phyloP scores from a whole-genome alignment of 1,139 yeast genomes.

The Diutina pseudorugosa region DNA sequence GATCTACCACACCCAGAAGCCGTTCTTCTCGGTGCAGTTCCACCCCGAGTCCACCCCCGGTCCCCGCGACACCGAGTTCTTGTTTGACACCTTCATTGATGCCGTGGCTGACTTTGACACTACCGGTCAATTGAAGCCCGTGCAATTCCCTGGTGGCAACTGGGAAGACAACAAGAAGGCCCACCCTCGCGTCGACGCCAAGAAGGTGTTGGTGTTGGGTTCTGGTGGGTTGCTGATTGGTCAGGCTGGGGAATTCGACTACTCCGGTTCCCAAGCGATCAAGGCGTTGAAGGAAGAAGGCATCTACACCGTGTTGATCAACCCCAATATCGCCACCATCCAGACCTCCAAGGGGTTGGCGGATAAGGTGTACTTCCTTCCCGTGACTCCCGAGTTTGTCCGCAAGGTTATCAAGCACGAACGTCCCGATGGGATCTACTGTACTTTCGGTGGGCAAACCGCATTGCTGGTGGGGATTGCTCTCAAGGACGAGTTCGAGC shows the following conservation, averaged over 20 bases:
- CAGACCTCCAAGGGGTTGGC: slow-evolving; percentile 98
- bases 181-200: slow-evolving; percentile 67
- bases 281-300: slow-evolving; percentile 97
- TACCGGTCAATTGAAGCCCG: slow-evolving; percentile 51
- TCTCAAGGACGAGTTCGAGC: slow-evolving; percentile 88
- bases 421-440: slow-evolving; percentile 93
- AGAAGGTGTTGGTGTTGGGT: slow-evolving; percentile 92
- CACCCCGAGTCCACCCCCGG: slow-evolving; percentile 99
- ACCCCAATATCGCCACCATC: slow-evolving; percentile 96
- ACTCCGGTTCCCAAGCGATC: slow-evolving; percentile 92
- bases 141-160: slow-evolving; percentile 84
- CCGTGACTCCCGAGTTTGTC: slow-evolving; percentile 92
- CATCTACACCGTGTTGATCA: slow-evolving; percentile 85
- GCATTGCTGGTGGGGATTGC: slow-evolving; percentile 93
- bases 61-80: slow-evolving; percentile 96
- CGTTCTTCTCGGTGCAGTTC: slow-evolving; percentile 97
- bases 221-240: slow-evolving; percentile 99
- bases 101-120: slow-evolving; percentile 56
- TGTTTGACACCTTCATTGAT: slow-evolving; percentile 86
- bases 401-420: slow-evolving; percentile 90
- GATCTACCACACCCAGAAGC: slow-evolving; percentile 79
- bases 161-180: slow-evolving; percentile 61
- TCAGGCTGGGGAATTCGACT: slow-evolving; percentile 99
- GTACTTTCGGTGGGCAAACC: slow-evolving; percentile 98
- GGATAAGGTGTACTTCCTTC: slow-evolving; percentile 93